Base-by-base conservation (phyloP, 2,329 filamentous ascomycete species). In the Macrophomina pseudophaseolina region DNA sequence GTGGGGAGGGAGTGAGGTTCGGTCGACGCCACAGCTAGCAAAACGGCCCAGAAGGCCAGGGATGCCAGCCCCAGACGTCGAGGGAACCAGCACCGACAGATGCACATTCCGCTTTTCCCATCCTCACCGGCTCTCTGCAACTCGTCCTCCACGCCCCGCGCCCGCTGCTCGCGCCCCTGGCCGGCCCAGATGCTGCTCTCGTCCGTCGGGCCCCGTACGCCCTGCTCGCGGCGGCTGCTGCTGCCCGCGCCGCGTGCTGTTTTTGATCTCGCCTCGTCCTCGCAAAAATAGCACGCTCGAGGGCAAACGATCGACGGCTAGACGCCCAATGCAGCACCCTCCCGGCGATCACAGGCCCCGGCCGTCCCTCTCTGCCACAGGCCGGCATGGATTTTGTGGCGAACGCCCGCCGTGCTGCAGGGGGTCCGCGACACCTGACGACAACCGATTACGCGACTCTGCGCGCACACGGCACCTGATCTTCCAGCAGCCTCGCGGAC, bases 371-470 rank as follows among this genome's bases (percentile, higher is more conserved):
- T 54, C 52, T 54, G 52, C 52, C 52, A 54, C 52, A 38, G 49
- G 35, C 53, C 38, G 56, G 28, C 56, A 46, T 44, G 56, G 28
- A 33, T 35, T 23, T 32, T 62, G 58, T 62, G 58, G 58, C 58
- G 58, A 62, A 62, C 58, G 44, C 40, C 54, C 54, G 40, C 54
- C 11, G 53, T 58, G 54, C 40, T 44, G 40, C 53, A 58, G 30
- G 58, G 58, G 58, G 42, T 11, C 58, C 52, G 52, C 33, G 33
- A 38, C 52, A 23, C 52, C 52, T 54, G 52, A 62, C 46, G 58
- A 35, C 58, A 42, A 48, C 58, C 35, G 58, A 62, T 62, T 62
- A 62, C 58, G 58, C 58, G 58, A 62, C 58, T 7, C 58, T 48
- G 32, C 44, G 42, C 58, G 32, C 58, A 49, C 58, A 35, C 58